Evolutionary conservation across 257 asterid genomes (phyloP), one percentile per base, ranked within the genome.

Genomic region (Solanum chmielewskii): DNA sequence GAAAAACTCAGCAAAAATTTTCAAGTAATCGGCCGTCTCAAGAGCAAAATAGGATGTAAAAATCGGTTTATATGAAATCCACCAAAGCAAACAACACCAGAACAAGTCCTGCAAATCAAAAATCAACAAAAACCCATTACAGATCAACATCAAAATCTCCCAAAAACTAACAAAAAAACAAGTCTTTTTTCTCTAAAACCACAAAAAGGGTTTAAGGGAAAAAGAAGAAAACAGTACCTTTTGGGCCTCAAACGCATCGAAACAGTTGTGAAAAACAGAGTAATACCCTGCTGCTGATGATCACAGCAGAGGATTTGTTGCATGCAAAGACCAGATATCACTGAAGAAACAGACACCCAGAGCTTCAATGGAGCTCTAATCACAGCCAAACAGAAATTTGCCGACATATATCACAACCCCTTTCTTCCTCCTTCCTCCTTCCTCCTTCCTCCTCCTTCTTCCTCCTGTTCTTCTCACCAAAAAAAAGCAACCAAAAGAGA

Each of bases 221-320:
- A 85, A 77, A 27, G 11, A 37, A 1, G 18, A 71, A 45, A 18
- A 18, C 7, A 23, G 37, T 90, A 97, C 99, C 99, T 94, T 93
- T 88, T 95, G 91, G 97, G 95, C 98, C 98, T 97, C 96, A 97
- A 97, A 94, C 98, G 98, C 99, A 97, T 97, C 94, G 99, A 95
- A 91, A 88, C 94, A 70, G 75, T 29, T 15, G 41, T 31, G 42
- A 16, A 33, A 71, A 76, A 83, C 88, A 18, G 88, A 86, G 31
- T 87, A 88, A 42, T 37, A 69, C 75, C 75, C 88, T 96, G 97
- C 97, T 93, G 98, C 97, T 93, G 94, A 76, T 68, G 59, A 4
- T 73, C 84, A 89, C 92, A 94, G 98, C 97, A 92, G 98, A 91
- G 92, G 88, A 90, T 88, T 86, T 85, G 86, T 64, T 86, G 94